Percentiles rank a stretch among this genome's conserved stretches.
Conservation (phyloP, 192 early-diverging fungal genomes). For the Dispira parvispora region DNA sequence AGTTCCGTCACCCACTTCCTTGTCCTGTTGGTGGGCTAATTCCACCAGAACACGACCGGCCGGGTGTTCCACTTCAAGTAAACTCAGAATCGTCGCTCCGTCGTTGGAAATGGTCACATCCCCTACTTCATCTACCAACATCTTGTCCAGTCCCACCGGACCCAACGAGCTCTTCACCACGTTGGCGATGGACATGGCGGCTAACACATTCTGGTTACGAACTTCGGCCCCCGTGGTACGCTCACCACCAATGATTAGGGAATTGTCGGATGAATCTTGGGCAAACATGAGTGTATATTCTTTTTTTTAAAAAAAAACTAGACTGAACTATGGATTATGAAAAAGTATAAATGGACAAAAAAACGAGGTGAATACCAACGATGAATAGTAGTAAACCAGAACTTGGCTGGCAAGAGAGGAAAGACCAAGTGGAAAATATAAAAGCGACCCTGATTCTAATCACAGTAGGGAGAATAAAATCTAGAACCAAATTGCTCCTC, state of each 20-base stretch:
- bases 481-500: too few relatives aligned
- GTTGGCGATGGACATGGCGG: slow-evolving; percentile 89
- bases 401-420: too few relatives aligned
- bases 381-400: too few relatives aligned
- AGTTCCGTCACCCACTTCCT: slow-evolving; percentile 98
- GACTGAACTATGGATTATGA: too few relatives aligned
- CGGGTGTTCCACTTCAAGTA: slow-evolving; percentile 97
- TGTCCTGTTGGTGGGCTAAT: slow-evolving; percentile 98
- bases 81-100: slow-evolving; percentile 92
- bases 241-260: slow-evolving; percentile 72
- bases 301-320: not conserved
- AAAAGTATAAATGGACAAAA: too few relatives aligned
- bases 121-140: slow-evolving; percentile 99
- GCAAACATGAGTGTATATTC: not conserved
- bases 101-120: slow-evolving; percentile 99
- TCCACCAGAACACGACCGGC: slow-evolving; percentile 93
- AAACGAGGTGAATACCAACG: too few relatives aligned
- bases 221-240: slow-evolving; percentile 83
- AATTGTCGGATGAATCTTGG: slow-evolving; percentile 22
- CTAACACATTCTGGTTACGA: slow-evolving; percentile 88
- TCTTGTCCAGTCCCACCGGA: slow-evolving; percentile 98
- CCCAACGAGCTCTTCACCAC: slow-evolving; percentile 98
- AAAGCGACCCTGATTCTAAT: too few relatives aligned
- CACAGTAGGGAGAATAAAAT: too few relatives aligned
- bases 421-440: too few relatives aligned